Base-by-base conservation (phyloP, 176 grass and related monocot species). In the Lolium multiflorum region DNA sequence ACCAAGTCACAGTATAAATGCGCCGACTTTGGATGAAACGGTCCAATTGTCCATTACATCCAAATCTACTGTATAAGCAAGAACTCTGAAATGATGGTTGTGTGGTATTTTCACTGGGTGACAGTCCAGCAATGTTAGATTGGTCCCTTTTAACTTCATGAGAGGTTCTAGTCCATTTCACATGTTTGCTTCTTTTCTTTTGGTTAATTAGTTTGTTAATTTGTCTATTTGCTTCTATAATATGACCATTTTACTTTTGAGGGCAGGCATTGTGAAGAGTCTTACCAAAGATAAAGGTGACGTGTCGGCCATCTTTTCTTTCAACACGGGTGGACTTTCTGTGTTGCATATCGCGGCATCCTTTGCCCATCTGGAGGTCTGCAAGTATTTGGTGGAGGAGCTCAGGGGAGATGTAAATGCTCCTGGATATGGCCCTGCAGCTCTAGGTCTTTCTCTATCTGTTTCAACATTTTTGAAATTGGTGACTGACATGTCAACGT, bases 321-420 rank as follows among this genome's bases (percentile, higher is more conserved):
- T 80, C 15, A 16, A 80, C 12, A 73, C 7, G 39, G 4, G 52
- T 38, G 88, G 77, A 9, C 3, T 38, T 24, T 62, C 37, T 39
- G 9, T 51, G 69, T 28, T 89, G 24, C 83, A 76, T 21, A 14
- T 7, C 0, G 77, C 70, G 26, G 49, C 88, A 25, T 50, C 49
- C 70, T 44, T 50, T 28, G 88, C 38, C 49, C 77, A 81, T 76
- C 70, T 81, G 9, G 78, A 81, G 60, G 15, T 89, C 44, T 89
- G 88, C 77, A 85, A 76, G 77, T 85, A 85, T 43, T 74, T 89
- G 13, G 77, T 89, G 25, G 77, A 89, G 77, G 70, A 89, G 80
- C 77, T 89, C 2, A 43, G 50, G 66, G 59, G 37, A 37, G 88
- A 85, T 38, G 12, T 62, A 9, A 89, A 89, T 75, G 65, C 56